Evolutionary conservation across 2,329 filamentous ascomycete genomes (phyloP), one percentile per base, ranked within the genome.

Genomic region (Ustilaginoidea virens): DNA sequence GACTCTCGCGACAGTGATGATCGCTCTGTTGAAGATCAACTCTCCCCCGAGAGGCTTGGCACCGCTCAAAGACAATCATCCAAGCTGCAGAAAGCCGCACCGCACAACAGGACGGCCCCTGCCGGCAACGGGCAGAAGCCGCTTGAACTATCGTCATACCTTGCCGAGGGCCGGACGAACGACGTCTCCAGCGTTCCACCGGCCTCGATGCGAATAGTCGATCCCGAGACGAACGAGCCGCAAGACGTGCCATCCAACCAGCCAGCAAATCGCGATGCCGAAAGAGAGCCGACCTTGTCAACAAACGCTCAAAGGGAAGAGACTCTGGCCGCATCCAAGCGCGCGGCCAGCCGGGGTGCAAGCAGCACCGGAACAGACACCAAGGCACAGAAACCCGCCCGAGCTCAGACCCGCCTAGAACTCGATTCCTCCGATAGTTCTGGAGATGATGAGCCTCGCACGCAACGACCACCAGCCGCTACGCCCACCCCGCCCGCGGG

Each of bases 371-470:
- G 49, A 30, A 53, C 46, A 23, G 67, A 70, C 22, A 42, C 58
- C 2, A 69, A 64, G 42, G 66, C 65, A 12, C 58, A 63, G 33
- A 70, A 72, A 48, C 32, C 43, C 4, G 33, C 39, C 20, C 49
- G 44, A 38, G 65, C 73, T 2, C 74, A 71, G 36, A 56, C 68
- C 11, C 69, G 75, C 15, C 61, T 75, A 36, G 73, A 75, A 31
- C 59, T 83, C 9, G 79, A 83, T 42, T 76, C 80, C 37, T 77
- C 79, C 25, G 77, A 80, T 36, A 66, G 65, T 29, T 67, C 67
- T 5, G 61, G 63, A 7, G 55, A 56, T 1, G 60, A 61, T 20
- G 50, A 57, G n/a, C 45, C 53, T 11, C 30, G 43, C 35, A 43
- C 30, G 39, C 49, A 35, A 37, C 53, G 36, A 39, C 22, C 31